Conservation (phyloP, 495 filamentous ascomycete genomes). For the Talaromyces nanjingensis region DNA sequence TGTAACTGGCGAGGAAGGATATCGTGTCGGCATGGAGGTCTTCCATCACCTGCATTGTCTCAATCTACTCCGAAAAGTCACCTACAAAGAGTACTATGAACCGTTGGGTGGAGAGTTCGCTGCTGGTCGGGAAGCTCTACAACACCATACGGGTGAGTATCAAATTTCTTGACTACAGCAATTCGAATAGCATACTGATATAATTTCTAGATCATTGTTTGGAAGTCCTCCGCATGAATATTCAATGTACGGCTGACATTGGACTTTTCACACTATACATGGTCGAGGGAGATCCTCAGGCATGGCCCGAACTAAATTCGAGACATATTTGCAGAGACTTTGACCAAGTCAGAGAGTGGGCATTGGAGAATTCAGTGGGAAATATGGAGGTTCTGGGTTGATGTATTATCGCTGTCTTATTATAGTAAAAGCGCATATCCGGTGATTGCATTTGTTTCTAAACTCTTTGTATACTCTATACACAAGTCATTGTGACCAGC, state of each 20-base stretch:
- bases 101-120: slow-evolving; percentile 1
- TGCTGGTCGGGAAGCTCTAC: neutral
- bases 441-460: neutral
- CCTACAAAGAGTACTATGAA: slow-evolving; percentile 6
- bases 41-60: slow-evolving; percentile 6
- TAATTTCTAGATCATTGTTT: slow-evolving; percentile 2
- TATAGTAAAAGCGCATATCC: neutral
- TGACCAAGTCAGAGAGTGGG: slow-evolving; percentile 2
- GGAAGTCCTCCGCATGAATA: slow-evolving; percentile 3
- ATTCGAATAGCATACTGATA: neutral
- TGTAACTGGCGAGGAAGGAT: neutral
- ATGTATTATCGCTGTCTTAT: neutral
- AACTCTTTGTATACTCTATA: neutral
- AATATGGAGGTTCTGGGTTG: slow-evolving; percentile 1
- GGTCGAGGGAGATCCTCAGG: neutral
- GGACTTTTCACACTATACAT: slow-evolving; percentile 6
- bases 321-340: slow-evolving; percentile 2
- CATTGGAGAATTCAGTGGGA: neutral
- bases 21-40: slow-evolving; percentile 6
- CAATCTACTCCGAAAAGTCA: neutral
- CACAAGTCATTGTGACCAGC: neutral
- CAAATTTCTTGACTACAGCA: neutral
- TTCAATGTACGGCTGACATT: slow-evolving; percentile 7
- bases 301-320: slow-evolving; percentile 3
- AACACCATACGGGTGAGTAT: neutral